These are phyloP conservation scores for Pyricularia pennisetigena DNA, from an alignment of 2,329 filamentous ascomycete genomes.

Conservation along the genomic window DNA sequence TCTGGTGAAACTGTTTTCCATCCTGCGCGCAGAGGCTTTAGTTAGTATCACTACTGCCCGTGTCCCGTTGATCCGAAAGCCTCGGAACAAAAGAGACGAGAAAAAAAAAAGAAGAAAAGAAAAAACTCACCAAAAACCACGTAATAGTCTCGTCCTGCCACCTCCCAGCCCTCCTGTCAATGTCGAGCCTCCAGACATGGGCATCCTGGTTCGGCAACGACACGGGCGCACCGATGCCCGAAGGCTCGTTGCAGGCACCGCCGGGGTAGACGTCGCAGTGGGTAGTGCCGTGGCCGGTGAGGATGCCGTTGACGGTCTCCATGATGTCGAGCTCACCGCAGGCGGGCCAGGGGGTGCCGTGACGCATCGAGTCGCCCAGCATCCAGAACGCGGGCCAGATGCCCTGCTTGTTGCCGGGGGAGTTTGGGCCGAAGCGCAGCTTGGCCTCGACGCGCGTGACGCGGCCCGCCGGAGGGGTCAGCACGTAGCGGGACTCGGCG, in stretches of 20 bases:
- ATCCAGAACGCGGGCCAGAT: constrained; percentile 53
- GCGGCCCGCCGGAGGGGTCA: constrained; percentile 34
- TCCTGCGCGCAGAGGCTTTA: constrained; percentile 16
- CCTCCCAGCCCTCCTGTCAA: constrained; percentile 32
- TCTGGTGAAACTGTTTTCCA: constrained; percentile 28
- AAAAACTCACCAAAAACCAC: constrained; percentile 23
- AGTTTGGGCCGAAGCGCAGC: constrained; percentile 35
- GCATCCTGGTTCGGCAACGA: constrained; percentile 28
- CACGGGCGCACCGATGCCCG: constrained; percentile 26
- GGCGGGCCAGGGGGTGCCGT: constrained; percentile 37
- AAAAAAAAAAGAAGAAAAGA: neutral
- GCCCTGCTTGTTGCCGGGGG: constrained; percentile 31
- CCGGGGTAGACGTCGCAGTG: constrained; percentile 38
- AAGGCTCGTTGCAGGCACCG: constrained; percentile 41
- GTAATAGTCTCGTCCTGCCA: constrained; percentile 36
- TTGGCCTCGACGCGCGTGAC: constrained; percentile 34
- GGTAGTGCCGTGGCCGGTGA: constrained; percentile 35
- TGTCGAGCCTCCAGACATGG: constrained; percentile 37
- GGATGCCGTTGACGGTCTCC: constrained; percentile 42
- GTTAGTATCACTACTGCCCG: constrained; percentile 8
- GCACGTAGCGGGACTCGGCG: constrained; percentile 37
- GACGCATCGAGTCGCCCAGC: constrained; percentile 37
- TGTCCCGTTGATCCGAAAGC: neutral
- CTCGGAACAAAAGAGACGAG: neutral
- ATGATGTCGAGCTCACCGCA: constrained; percentile 50